These are phyloP conservation scores for Onygenales sp. DNA, from an alignment of 2,329 filamentous ascomycete species.

Conservation along the genomic window DNA sequence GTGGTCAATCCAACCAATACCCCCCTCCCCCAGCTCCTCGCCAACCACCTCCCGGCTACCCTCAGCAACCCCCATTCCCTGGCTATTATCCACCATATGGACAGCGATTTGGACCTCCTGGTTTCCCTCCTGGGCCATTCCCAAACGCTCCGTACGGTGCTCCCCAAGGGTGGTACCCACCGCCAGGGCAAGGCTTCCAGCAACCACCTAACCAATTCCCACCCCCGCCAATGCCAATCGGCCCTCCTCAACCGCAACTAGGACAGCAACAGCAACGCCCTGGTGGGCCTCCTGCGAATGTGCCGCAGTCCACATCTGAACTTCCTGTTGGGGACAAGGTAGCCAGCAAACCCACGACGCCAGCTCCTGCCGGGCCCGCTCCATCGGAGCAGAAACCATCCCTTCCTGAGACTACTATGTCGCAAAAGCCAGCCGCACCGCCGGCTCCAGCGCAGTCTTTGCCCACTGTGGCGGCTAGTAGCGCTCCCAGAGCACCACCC, in stretches of 20 bases:
- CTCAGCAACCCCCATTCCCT: conserved; percentile 33
- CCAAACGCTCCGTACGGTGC: conserved; percentile 70
- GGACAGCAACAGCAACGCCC: conserved; percentile 22
- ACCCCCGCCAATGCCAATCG: conserved; percentile 49
- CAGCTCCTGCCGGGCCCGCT: conserved; percentile 19
- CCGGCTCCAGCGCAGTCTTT: conserved; percentile 14
- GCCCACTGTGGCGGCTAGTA: conserved; percentile 5
- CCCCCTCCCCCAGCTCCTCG: conserved; percentile 25
- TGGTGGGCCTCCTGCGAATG: conserved; percentile 19
- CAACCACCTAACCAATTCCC: conserved; percentile 57
- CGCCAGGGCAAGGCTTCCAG: conserved; percentile 64
- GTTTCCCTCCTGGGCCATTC: conserved; percentile 50
- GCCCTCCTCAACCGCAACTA: conserved; percentile 41
- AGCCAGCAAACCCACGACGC: conserved; percentile 23
- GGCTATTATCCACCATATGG: conserved; percentile 37
- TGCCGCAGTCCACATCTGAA: conserved; percentile 32
- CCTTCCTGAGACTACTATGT: conserved; percentile 14
- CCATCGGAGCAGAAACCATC: conserved; percentile 16
- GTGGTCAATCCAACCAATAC: conserved; percentile 32
- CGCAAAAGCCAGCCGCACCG: conserved; percentile 11
- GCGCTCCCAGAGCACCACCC: conserved; percentile 8
- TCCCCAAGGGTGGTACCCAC: conserved; percentile 67
- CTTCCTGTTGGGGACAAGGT: conserved; percentile 32
- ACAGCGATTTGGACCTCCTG: conserved; percentile 39
- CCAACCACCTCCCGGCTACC: conserved; percentile 30